Evolutionary conservation across 306 rosid genomes (phyloP).

Genomic region (Morella rubra): DNA sequence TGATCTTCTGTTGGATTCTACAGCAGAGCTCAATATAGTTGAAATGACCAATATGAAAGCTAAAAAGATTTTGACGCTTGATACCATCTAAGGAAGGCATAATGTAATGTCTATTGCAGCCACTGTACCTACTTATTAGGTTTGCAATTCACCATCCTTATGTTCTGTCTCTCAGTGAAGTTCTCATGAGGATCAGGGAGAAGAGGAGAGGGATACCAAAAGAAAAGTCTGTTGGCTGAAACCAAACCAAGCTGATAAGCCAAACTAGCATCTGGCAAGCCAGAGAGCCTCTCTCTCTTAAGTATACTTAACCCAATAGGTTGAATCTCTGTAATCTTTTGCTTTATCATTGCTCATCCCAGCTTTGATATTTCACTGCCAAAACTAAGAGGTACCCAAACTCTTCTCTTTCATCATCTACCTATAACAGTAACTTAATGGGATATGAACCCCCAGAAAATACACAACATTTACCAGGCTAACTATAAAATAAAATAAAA

Average conservation of each 20-base stretch:
- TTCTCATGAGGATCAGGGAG: not conserved
- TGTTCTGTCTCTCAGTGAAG: not conserved
- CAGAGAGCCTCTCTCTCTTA: not conserved
- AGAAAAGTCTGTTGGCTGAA: not conserved
- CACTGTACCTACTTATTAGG: not conserved
- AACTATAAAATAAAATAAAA: not conserved
- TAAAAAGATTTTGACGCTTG: not conserved
- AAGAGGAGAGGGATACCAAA: not conserved
- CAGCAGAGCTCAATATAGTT: not conserved
- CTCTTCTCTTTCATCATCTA: not conserved
- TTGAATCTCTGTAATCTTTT: not conserved
- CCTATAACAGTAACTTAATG: not conserved
- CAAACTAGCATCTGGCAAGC: not conserved
- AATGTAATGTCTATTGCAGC: too few species aligned
- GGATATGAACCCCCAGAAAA: not conserved
- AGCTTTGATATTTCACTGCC: not conserved
- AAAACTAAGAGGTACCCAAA: not conserved
- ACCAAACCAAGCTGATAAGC: not conserved
- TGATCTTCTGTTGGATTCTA: not conserved
- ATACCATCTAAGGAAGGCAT: too few species aligned
- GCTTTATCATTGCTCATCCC: not conserved
- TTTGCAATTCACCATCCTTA: not conserved
- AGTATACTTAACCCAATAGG: not conserved
- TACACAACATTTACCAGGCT: not conserved
- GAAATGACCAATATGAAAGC: not conserved